Evolutionary conservation across 2,329 filamentous ascomycete genomes (phyloP), one percentile per base, ranked within the genome.

Genomic region (Penicillium sp.): DNA sequence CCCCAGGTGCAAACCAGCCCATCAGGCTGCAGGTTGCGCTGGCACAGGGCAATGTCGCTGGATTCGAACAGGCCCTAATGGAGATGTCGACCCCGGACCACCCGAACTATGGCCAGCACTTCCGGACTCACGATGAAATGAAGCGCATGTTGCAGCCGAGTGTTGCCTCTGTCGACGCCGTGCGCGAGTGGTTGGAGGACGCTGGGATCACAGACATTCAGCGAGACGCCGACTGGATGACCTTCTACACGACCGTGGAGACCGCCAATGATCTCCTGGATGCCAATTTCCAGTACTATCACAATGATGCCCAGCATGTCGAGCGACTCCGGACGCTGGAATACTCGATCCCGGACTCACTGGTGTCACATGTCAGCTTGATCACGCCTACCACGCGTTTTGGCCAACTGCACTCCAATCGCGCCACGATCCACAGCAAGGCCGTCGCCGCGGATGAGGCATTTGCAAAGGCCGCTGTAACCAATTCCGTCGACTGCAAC

Each of bases 31-130:
- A 62, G 36, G 60, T 68, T 27, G 65, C 62, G 9, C 50, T 68
- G n/a, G 43, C 57, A 21, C 65, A 67, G 48, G 52, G 64, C 11
- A 49, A 67, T 43, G 48, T 52, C 15, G 50, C 48, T 6, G 56
- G 58, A 18, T 64, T 79, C 17, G 74, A 76, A 39, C 58, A 68
- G 33, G 66, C 69, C 2, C 60, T 79, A 8, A 47, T 70, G 29
- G 64, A 73, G 15, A 69, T 78, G 47, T 76, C 75, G 2, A 72
- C 74, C 0, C 76, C 76, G 0, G 62, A 58, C 4, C 65, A 73
- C 40, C 40, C 55, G 1, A 67, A 63, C 13, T 78, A 78, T 43
- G 75, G 77, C 13, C 64, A 69, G 29, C 69, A 78, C 47, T 68
- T 77, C 48, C 60, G 65, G 11, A 56, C 56, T 10, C 68, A 71